phyloP scores from a whole-genome alignment of 75 land plant species.

The Pinus taeda region DNA sequence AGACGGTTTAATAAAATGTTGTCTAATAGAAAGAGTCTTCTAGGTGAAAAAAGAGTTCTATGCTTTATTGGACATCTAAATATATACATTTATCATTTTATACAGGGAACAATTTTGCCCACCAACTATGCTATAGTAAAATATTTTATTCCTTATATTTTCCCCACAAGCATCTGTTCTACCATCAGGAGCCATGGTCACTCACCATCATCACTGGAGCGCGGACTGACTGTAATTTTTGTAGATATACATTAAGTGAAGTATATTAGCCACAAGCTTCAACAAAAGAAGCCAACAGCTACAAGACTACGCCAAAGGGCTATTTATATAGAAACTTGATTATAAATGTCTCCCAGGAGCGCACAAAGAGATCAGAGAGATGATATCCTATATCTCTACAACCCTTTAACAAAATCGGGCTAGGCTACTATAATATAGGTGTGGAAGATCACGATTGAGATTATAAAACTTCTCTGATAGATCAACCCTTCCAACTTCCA shows the following conservation, averaged over 20 bases:
- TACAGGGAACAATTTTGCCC: too few relatives aligned
- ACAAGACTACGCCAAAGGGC: constrained; percentile 6
- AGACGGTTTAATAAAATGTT: too few relatives aligned
- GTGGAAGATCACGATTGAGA: neutral
- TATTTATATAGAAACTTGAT: constrained; percentile 4
- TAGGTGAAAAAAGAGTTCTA: too few relatives aligned
- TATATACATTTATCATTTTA: too few relatives aligned
- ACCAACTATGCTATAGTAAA: neutral
- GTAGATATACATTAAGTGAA: constrained; percentile 7
- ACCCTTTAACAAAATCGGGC: neutral
- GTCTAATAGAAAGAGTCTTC: too few relatives aligned
- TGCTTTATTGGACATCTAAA: too few relatives aligned
- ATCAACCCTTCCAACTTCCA: neutral
- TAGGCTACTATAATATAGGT: neutral
- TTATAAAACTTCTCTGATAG: neutral
- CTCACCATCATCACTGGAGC: neutral
- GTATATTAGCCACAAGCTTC: neutral
- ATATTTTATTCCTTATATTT: neutral
- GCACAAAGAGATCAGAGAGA: neutral
- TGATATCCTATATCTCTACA: neutral
- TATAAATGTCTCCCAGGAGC: neutral
- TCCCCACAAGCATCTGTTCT: neutral
- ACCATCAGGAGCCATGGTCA: neutral
- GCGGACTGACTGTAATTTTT: neutral
- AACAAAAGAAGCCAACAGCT: constrained; percentile 7